Percentiles rank a stretch among this genome's conserved stretches.
Conservation (phyloP, 2,329 filamentous ascomycete genomes). For the Clarireedia homoeocarpa region DNA sequence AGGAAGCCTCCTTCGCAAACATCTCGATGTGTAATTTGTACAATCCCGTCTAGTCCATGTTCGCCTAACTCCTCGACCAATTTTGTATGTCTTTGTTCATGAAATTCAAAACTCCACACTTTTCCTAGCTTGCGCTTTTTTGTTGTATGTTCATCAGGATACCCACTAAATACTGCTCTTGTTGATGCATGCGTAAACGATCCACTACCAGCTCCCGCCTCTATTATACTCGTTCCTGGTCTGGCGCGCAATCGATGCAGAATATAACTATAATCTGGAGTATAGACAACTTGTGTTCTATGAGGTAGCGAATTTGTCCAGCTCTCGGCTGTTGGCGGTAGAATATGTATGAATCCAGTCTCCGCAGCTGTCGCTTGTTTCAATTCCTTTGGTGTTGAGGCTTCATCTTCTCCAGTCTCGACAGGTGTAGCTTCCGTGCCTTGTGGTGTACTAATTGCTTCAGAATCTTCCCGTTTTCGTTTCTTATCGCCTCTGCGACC, state of each 20-base stretch:
- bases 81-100: slow-evolving; percentile 62
- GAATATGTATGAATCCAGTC: slow-evolving; percentile 69
- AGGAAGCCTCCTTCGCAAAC: slow-evolving; percentile 71
- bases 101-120: slow-evolving; percentile 78
- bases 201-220: slow-evolving; percentile 74
- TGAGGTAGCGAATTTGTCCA: slow-evolving; percentile 78
- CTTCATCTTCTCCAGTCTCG: slow-evolving; percentile 24
- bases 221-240: slow-evolving; percentile 66
- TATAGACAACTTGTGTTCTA: slow-evolving; percentile 80
- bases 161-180: slow-evolving; percentile 68
- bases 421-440: neutral
- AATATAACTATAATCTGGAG: slow-evolving; percentile 79
- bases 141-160: slow-evolving; percentile 37
- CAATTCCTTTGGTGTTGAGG: slow-evolving; percentile 28
- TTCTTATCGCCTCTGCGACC: slow-evolving; percentile 55
- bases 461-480: slow-evolving; percentile 35
- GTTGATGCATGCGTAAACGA: slow-evolving; percentile 77
- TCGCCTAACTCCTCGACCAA: slow-evolving; percentile 61
- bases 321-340: slow-evolving; percentile 72
- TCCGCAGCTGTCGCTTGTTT: slow-evolving; percentile 47
- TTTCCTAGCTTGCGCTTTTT: slow-evolving; percentile 46
- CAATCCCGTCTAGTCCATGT: slow-evolving; percentile 57
- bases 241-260: slow-evolving; percentile 67
- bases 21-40: slow-evolving; percentile 69
- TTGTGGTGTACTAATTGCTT: slow-evolving; percentile 17